Evolutionary conservation across 176 grass and related monocot genomes (phyloP).

Genomic region (Eleusine indica): DNA sequence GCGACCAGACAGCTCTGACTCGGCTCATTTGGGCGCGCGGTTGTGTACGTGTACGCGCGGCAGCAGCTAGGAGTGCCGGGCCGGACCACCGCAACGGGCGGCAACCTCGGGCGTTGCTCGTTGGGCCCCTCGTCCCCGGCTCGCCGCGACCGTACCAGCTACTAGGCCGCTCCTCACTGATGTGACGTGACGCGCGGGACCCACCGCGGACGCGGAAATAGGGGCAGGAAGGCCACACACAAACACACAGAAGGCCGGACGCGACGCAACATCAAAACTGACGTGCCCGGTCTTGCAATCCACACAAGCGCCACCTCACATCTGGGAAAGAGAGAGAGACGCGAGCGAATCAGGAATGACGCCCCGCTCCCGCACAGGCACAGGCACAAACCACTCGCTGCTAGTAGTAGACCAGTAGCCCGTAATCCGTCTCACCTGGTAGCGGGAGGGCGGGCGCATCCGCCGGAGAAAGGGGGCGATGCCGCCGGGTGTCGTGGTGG

Average conservation of each 20-base stretch:
- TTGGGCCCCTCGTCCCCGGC: no score
- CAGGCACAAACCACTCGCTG: no score
- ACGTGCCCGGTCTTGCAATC: slow-evolving; percentile 29
- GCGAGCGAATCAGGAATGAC: no score
- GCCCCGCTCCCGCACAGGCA: no score
- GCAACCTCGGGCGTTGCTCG: no score
- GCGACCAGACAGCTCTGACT: not conserved
- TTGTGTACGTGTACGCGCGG: not conserved
- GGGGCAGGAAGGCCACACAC: not conserved
- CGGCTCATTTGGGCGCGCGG: not conserved
- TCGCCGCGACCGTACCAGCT: no score
- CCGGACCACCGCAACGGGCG: slow-evolving; percentile 30
- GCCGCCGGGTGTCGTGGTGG: not conserved
- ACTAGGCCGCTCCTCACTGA: no score
- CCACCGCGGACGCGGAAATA: not conserved
- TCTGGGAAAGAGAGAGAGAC: no score
- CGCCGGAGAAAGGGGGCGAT: no score
- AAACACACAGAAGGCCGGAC: not conserved
- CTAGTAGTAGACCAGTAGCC: no score
- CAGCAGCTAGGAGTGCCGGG: not conserved
- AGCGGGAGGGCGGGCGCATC: no score
- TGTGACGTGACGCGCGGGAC: not conserved
- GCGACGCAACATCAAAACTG: not conserved
- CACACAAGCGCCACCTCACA: slow-evolving; percentile 6
- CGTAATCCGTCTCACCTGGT: no score